A percentile compares a stretch with the other conserved stretches of the same genome.
Conservation (phyloP, 2,329 filamentous ascomycete species). For the Orbilia quercus region DNA sequence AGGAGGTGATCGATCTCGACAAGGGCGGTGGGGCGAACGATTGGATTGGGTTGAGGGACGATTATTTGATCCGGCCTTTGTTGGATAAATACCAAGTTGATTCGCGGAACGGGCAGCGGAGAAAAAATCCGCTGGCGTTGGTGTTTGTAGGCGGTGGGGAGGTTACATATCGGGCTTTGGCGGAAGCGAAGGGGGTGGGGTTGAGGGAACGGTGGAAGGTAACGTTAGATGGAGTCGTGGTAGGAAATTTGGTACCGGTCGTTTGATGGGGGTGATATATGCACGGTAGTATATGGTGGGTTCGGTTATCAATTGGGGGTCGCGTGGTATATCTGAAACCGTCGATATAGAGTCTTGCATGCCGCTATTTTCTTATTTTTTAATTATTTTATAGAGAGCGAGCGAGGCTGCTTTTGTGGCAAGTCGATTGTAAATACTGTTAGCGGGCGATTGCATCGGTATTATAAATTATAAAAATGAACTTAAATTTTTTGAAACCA, state of each 20-base stretch:
- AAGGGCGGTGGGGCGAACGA: constrained; percentile 49
- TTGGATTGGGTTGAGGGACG: constrained; percentile 44
- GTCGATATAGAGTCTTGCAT: too few species aligned
- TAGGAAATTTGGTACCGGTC: constrained; percentile 48
- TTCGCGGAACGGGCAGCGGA: constrained; percentile 49
- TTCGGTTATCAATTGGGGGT: too few species aligned
- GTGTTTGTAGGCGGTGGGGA: constrained; percentile 51
- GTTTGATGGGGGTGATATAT: constrained; percentile 15
- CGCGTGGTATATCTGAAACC: too few species aligned
- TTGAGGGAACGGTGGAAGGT: constrained; percentile 52
- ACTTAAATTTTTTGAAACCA: too few species aligned
- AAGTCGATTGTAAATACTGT: too few species aligned
- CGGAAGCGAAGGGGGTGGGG: constrained; percentile 45
- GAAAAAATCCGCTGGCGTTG: constrained; percentile 41
- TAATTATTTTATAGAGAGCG: too few species aligned
- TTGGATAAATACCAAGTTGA: constrained; percentile 53
- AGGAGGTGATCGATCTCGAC: constrained; percentile 34
- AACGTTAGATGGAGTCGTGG: constrained; percentile 30
- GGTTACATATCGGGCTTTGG: constrained; percentile 32
- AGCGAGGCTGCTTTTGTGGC: too few species aligned
- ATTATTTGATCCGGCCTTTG: constrained; percentile 42
- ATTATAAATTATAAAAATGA: too few species aligned
- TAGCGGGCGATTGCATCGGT: too few species aligned
- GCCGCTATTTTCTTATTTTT: too few species aligned
- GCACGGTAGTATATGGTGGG: too few species aligned